Evolutionary conservation across 2,329 filamentous ascomycete species (phyloP).

Genomic region (Purpureocillium takamizusanense): DNA sequence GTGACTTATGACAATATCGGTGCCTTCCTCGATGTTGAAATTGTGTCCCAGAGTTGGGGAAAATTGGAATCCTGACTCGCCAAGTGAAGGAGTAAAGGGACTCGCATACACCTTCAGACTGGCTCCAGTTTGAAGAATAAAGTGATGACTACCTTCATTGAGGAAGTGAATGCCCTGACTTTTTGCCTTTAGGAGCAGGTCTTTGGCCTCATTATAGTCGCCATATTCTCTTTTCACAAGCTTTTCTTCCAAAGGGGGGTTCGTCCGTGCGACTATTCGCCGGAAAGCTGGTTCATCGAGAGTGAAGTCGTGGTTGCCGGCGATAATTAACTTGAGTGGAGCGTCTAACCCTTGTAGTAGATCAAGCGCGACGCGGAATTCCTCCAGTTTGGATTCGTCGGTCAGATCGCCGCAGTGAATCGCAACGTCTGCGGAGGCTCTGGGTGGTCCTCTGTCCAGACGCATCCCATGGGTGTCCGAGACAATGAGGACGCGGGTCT

Average conservation of each 20-base stretch:
- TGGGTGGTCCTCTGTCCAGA: background rate
- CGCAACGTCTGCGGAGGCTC: slow-evolving; percentile 24
- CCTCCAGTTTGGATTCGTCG: slow-evolving; percentile 28
- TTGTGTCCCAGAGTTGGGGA: slow-evolving; percentile 11
- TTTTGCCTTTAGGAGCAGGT: slow-evolving; percentile 15
- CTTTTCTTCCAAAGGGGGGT: background rate
- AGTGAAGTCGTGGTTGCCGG: slow-evolving; percentile 43
- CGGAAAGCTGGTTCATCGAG: slow-evolving; percentile 26
- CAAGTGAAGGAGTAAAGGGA: slow-evolving; percentile 30
- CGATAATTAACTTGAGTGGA: slow-evolving; percentile 37
- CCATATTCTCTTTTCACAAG: slow-evolving; percentile 23
- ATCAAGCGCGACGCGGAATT: slow-evolving; percentile 26
- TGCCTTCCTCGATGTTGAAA: slow-evolving; percentile 14
- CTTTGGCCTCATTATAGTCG: slow-evolving; percentile 21
- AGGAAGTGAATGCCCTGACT: slow-evolving; percentile 27
- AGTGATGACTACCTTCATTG: slow-evolving; percentile 30
- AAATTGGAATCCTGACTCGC: slow-evolving; percentile 37
- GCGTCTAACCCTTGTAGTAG: slow-evolving; percentile 29
- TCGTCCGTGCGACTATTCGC: slow-evolving; percentile 12
- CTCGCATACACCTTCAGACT: slow-evolving; percentile 33
- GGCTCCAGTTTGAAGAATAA: slow-evolving; percentile 31
- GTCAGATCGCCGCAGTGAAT: slow-evolving; percentile 44
- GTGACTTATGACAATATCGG: slow-evolving; percentile 25
- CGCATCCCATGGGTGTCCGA: slow-evolving; percentile 15
- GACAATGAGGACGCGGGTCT: slow-evolving; percentile 13